Percentiles rank a stretch among this genome's conserved stretches.
These are phyloP conservation scores for Apiospora marii DNA, from an alignment of 2,329 filamentous ascomycete genomes.

Conservation along the genomic window DNA sequence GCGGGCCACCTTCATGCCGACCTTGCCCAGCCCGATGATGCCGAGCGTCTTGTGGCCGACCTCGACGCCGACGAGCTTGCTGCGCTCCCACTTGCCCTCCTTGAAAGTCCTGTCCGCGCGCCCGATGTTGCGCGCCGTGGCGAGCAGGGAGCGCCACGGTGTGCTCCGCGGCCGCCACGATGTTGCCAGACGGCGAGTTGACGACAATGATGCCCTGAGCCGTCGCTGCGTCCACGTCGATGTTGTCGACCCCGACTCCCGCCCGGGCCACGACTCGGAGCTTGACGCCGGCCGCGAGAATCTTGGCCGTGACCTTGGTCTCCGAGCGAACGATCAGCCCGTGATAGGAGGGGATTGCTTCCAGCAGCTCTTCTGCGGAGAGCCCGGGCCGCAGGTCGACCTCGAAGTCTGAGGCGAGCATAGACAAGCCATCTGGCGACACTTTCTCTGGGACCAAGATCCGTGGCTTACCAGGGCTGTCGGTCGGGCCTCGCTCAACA, in stretches of 20 bases:
- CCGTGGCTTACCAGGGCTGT: constrained; percentile 36
- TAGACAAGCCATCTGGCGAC: constrained; percentile 77
- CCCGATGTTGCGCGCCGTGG: constrained; percentile 76
- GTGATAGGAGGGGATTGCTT: constrained; percentile 75
- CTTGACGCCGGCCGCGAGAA: constrained; percentile 71
- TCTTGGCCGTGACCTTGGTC: constrained; percentile 76
- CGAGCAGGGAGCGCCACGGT: constrained; percentile 77
- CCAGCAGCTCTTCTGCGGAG: constrained; percentile 66
- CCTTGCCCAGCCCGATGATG: constrained; percentile 83
- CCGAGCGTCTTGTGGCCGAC: constrained; percentile 79
- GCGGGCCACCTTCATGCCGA: constrained; percentile 81
- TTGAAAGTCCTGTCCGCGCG: constrained; percentile 75
- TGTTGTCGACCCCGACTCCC: constrained; percentile 85
- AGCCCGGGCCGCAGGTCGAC: constrained; percentile 74
- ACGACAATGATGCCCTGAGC: constrained; percentile 79
- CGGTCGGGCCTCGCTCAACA: not conserved
- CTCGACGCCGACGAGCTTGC: constrained; percentile 78
- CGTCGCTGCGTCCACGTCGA: constrained; percentile 77
- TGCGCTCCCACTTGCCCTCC: constrained; percentile 77
- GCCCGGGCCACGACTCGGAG: constrained; percentile 82
- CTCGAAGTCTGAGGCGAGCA: constrained; percentile 71
- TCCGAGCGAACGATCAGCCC: constrained; percentile 83
- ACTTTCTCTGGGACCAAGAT: constrained; percentile 83
- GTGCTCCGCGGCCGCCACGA: constrained; percentile 81
- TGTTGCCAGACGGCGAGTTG: constrained; percentile 82